Conservation (phyloP, 371 early-diverging fungal genomes). For the Batrachochytrium dendrobatidis region DNA sequence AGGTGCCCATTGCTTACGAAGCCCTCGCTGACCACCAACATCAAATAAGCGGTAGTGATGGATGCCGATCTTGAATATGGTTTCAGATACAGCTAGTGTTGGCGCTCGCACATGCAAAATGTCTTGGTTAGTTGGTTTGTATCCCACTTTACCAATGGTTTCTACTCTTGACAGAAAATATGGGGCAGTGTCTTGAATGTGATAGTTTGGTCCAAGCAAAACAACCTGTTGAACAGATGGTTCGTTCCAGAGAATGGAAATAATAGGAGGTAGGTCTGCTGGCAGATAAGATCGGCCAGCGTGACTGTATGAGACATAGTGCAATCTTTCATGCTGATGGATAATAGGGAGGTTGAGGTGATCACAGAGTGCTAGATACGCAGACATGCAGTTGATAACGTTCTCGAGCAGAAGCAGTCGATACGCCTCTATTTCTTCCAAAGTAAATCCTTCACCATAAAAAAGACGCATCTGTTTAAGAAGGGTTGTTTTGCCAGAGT, state of each 20-base stretch:
- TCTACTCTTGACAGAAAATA: neutral
- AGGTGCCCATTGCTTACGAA: conserved; percentile 91
- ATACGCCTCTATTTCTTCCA: neutral
- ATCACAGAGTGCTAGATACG: neutral
- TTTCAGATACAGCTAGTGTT: neutral
- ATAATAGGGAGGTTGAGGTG: neutral
- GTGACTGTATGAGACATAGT: too few relatives aligned
- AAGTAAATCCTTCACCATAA: conserved; percentile 46
- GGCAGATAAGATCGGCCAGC: too few relatives aligned
- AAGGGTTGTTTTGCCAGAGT: conserved; percentile 39
- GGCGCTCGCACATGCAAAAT: neutral
- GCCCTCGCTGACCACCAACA: conserved; percentile 38
- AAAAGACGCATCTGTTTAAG: conserved; percentile 56
- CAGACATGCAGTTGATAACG: neutral
- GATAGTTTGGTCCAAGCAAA: neutral
- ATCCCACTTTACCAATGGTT: neutral
- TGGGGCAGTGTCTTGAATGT: conserved; percentile 1
- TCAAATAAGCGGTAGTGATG: conserved; percentile 19
- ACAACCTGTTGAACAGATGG: neutral
- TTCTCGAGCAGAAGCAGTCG: neutral
- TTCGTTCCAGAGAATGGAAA: neutral
- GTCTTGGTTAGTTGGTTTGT: conserved; percentile 1
- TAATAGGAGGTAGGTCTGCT: neutral
- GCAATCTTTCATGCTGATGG: neutral
- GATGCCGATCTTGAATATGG: neutral